Conservation (phyloP, 2,329 filamentous ascomycete genomes). For the Talaromyces marneffei region DNA sequence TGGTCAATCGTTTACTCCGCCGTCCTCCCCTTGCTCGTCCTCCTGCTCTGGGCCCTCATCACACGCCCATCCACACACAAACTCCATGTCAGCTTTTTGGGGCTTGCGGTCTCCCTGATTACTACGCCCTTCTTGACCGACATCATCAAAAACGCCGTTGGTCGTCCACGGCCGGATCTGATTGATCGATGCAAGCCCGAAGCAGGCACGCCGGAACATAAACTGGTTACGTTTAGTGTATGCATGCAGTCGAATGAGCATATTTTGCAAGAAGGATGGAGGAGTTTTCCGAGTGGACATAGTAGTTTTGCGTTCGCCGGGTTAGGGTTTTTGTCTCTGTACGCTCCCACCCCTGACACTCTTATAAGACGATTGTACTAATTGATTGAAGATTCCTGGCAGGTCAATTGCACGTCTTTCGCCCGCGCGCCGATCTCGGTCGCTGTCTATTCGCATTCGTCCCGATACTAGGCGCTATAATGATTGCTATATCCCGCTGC, state of each 20-base stretch:
- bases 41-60: conserved; percentile 61
- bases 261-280: conserved; percentile 58
- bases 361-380: not conserved
- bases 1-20: conserved; percentile 77
- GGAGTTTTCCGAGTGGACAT: conserved; percentile 60
- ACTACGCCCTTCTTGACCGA: conserved; percentile 82
- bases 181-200: conserved; percentile 78
- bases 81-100: conserved; percentile 76
- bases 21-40: conserved; percentile 60
- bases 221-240: conserved; percentile 46
- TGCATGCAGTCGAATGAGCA: conserved; percentile 49
- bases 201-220: conserved; percentile 50
- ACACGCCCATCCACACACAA: conserved; percentile 65
- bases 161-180: conserved; percentile 77
- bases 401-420: conserved; percentile 55
- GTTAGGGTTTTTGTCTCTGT: conserved; percentile 53
- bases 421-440: conserved; percentile 53
- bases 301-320: conserved; percentile 57
- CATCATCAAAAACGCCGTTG: conserved; percentile 81
- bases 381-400: conserved; percentile 35
- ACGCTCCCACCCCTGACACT: not conserved
- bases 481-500: conserved; percentile 58
- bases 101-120: conserved; percentile 69
- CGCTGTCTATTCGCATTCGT: conserved; percentile 50
- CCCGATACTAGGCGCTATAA: conserved; percentile 51